These are phyloP conservation scores for Penicillium sclerotigenum DNA, from an alignment of 2,329 filamentous ascomycete genomes.

Conservation along the genomic window DNA sequence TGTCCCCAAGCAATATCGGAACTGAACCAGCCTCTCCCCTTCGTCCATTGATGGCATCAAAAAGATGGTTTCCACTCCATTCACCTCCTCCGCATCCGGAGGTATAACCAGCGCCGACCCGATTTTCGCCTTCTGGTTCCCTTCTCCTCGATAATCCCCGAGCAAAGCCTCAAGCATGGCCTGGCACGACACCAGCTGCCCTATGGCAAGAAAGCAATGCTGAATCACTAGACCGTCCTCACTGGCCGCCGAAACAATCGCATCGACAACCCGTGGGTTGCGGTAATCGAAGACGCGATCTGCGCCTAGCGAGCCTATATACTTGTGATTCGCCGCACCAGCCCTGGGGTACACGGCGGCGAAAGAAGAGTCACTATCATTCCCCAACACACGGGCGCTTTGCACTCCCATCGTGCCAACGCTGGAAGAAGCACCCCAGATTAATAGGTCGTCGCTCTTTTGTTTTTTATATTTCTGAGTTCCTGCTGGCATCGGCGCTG, in stretches of 20 bases:
- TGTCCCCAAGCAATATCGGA: constrained; percentile 42
- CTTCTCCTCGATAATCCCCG: background rate
- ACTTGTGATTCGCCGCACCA: constrained; percentile 33
- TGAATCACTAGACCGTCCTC: constrained; percentile 40
- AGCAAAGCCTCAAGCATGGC: constrained; percentile 38
- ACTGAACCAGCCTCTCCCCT: constrained; percentile 37
- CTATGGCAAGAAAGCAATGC: constrained; percentile 44
- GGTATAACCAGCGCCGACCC: constrained; percentile 41
- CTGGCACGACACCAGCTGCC: constrained; percentile 38
- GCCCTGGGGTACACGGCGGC: constrained; percentile 46
- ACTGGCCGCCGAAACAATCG: constrained; percentile 38
- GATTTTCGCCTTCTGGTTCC: constrained; percentile 28
- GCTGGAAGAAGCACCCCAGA: constrained; percentile 49
- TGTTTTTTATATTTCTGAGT: background rate
- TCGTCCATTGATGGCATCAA: constrained; percentile 38
- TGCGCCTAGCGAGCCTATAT: constrained; percentile 31
- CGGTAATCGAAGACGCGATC: constrained; percentile 46
- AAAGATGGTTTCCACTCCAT: constrained; percentile 41
- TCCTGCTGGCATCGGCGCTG: background rate
- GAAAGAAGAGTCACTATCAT: constrained; percentile 32
- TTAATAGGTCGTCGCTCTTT: constrained; percentile 37
- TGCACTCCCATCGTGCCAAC: constrained; percentile 48
- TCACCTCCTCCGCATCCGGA: constrained; percentile 24
- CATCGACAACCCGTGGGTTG: constrained; percentile 21
- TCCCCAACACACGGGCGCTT: constrained; percentile 36